These are phyloP conservation scores for Tilletiaria anomala DNA, from an alignment of 1,284 basidiomycete species.

Conservation along the genomic window DNA sequence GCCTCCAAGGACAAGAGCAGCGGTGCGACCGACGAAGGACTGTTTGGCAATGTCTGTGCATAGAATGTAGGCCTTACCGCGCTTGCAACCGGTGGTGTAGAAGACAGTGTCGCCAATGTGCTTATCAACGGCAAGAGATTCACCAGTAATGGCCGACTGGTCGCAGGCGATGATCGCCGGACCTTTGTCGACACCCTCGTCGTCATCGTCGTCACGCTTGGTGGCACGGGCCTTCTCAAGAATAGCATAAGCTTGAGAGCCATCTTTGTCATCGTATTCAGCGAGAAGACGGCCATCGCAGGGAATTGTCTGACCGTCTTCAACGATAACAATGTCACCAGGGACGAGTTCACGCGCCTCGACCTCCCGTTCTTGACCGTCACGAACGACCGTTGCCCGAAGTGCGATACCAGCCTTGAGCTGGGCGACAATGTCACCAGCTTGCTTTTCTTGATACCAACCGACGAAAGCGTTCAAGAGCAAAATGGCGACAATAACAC, in stretches of 20 bases:
- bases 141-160: constrained; percentile 88
- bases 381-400: constrained; percentile 81
- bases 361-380: constrained; percentile 68
- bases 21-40: constrained; percentile 45
- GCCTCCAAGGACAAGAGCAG: constrained; percentile 84
- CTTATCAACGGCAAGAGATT: constrained; percentile 81
- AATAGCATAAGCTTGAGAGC: too few species aligned
- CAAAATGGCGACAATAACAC: constrained; percentile 82
- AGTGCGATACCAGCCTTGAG: constrained; percentile 98
- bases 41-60: constrained; percentile 87
- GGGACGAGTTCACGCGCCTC: constrained; percentile 77
- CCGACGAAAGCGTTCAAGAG: constrained; percentile 92
- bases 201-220: constrained; percentile 24
- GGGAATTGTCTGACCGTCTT: constrained; percentile 92
- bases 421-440: constrained; percentile 95
- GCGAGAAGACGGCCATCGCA: constrained; percentile 86
- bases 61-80: constrained; percentile 90
- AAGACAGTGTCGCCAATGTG: constrained; percentile 88
- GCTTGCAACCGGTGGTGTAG: constrained; percentile 90
- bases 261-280: constrained; percentile 61
- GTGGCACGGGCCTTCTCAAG: too few species aligned
- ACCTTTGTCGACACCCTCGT: constrained; percentile 38
- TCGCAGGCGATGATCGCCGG: constrained; percentile 46
- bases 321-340: constrained; percentile 87
- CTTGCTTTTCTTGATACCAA: constrained; percentile 93